These are phyloP conservation scores for Keithomyces neogunnii DNA, from an alignment of 2,329 filamentous ascomycete species.

Conservation along the genomic window DNA sequence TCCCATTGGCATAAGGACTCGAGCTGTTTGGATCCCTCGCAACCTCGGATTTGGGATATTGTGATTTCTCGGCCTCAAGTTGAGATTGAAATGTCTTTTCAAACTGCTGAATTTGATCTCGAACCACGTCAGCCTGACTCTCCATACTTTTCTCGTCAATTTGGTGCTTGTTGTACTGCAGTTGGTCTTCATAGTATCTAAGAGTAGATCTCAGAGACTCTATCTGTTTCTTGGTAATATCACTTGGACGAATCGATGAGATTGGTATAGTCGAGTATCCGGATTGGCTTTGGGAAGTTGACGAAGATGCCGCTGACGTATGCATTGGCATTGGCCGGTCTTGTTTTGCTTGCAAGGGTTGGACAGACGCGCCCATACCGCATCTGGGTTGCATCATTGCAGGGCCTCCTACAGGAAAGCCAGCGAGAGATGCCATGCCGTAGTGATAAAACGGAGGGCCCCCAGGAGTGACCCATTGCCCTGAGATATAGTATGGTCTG, in stretches of 20 bases:
- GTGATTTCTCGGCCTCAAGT: conserved; percentile 33
- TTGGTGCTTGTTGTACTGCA: conserved; percentile 54
- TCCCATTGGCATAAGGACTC: conserved; percentile 9
- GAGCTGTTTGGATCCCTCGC: conserved; percentile 14
- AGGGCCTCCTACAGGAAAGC: conserved; percentile 16
- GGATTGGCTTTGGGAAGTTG: conserved; percentile 8
- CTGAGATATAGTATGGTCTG: conserved; percentile 36
- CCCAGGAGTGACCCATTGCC: conserved; percentile 32
- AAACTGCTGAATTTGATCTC: conserved; percentile 40
- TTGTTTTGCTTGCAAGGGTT: conserved; percentile 13
- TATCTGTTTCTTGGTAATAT: conserved; percentile 53
- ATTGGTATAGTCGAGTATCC: conserved; percentile 30
- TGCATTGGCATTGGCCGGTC: conserved; percentile 11
- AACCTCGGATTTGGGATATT: conserved; percentile 29
- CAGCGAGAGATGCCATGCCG: conserved; percentile 19
- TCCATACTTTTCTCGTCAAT: conserved; percentile 48
- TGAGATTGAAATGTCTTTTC: conserved; percentile 37
- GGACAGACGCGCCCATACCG: conserved; percentile 5
- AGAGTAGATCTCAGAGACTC: conserved; percentile 42
- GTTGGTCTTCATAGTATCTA: conserved; percentile 47
- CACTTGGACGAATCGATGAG: conserved; percentile 52
- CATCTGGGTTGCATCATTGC: conserved; percentile 11
- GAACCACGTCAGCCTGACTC: conserved; percentile 30
- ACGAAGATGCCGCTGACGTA: conserved; percentile 9
- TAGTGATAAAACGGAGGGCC: conserved; percentile 16